Evolutionary conservation across 345 rosid species (phyloP).

Genomic region (Lenwebbia sp.): DNA sequence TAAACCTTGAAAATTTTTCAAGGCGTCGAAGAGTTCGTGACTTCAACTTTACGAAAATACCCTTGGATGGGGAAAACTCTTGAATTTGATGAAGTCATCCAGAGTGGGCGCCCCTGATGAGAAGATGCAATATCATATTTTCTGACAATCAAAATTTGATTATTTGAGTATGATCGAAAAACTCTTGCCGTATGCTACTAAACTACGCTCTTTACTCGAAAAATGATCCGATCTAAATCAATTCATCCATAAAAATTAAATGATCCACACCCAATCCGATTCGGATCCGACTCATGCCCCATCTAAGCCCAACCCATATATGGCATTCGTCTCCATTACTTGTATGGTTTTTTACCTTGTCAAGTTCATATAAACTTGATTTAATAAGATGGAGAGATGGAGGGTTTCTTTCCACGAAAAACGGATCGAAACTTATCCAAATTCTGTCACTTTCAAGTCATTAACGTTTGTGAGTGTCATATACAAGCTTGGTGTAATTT

Average conservation of each 20-base stretch:
- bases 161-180: neutral
- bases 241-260: neutral
- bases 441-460: no score
- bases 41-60: neutral
- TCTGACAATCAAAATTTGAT: neutral
- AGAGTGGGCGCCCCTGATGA: neutral
- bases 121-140: neutral
- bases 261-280: neutral
- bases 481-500: no score
- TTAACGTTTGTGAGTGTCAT: no score
- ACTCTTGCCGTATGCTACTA: neutral
- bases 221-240: neutral
- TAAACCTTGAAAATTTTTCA: neutral
- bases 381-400: no score
- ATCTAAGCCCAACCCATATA: no score
- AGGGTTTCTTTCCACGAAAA: no score
- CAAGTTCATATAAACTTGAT: no score
- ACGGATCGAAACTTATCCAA: no score
- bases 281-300: rapidly evolving
- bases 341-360: no score
- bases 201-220: neutral
- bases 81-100: neutral
- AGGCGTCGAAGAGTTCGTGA: neutral
- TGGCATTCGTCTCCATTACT: no score
- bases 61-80: neutral